Conservation (phyloP, 257 asterid genomes). For the Galeopsis tetrahit region DNA sequence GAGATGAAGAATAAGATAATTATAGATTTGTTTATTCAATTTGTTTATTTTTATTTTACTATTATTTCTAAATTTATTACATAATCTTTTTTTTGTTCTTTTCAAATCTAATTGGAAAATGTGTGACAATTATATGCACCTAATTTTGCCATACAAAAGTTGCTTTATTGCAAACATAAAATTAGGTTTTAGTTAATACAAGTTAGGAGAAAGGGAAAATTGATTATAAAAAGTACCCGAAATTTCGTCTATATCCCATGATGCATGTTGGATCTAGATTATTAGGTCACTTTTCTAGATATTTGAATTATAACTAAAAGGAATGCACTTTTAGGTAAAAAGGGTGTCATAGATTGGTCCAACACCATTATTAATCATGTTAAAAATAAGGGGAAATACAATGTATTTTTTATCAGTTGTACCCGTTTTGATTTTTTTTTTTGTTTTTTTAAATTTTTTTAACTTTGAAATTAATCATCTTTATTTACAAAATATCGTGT, state of each 20-base stretch:
- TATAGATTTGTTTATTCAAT: too few relatives aligned
- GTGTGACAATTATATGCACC: slow-evolving; percentile 35
- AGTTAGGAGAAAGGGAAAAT: slow-evolving; percentile 34
- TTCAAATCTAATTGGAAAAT: slow-evolving; percentile 3
- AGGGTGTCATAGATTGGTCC: slow-evolving; percentile 12
- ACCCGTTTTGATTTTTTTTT: too few relatives aligned
- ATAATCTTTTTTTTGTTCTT: background rate
- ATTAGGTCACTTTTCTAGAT: slow-evolving; percentile 23
- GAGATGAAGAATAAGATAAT: too few relatives aligned
- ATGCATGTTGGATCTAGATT: slow-evolving; percentile 39
- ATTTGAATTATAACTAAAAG: slow-evolving; percentile 3
- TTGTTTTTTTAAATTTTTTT: too few relatives aligned
- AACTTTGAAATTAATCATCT: too few relatives aligned
- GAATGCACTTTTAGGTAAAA: slow-evolving; percentile 37
- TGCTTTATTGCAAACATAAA: slow-evolving; percentile 21
- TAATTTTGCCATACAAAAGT: slow-evolving; percentile 30
- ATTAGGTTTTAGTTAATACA: slow-evolving; percentile 36
- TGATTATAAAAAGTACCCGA: slow-evolving; percentile 34
- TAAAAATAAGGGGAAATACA: background rate
- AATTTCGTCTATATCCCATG: slow-evolving; percentile 33
- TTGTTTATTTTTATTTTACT: too few relatives aligned
- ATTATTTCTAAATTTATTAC: background rate
- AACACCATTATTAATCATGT: slow-evolving; percentile 12
- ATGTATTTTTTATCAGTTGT: too few relatives aligned
- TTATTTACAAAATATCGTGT: too few relatives aligned